Base-by-base conservation (phyloP, 2,329 filamentous ascomycete species). In the Daldinia sp. region DNA sequence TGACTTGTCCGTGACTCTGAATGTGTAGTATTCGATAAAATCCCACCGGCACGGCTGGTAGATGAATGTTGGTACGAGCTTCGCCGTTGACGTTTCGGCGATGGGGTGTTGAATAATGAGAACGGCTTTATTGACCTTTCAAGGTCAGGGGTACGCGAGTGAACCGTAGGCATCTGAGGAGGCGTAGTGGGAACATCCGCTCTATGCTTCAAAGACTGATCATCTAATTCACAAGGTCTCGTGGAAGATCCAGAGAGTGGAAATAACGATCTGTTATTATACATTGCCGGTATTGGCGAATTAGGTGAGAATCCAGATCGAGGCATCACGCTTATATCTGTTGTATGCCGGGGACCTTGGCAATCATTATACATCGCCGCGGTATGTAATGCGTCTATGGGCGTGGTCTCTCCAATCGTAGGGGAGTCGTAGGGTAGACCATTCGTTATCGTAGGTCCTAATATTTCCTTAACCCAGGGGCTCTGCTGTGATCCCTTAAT, bases 121-220 rank as follows among this genome's bases (percentile, higher is more conserved):
- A 86, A 86, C 0, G 83, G 79, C 63, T 82, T 84, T 67, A 85
- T 77, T 0, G 80, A 80, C 27, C 84, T 76, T 3, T 79, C 79
- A 11, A 81, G 78, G 50, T 85, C 81, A 4, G 82, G 80, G 0
- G 81, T 82, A 1, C 76, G 74, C 29, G 59, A 73, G 68, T 19
- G 74, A 70, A 15, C 66, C 72, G 27, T 70, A 68, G 1, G 71
- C 71, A 3, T 68, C 71, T n/a, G 73, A 72, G 29, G 75, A 72
- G 30, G 75, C 69, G 29, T 72, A 59, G 23, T 57, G 47, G 48
- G 69, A 41, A 41, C 17, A 25, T 32, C 21, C 35, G 32, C 34
- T 21, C 32, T 48, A 45, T 43, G 5, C 2, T 43, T 35, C 19
- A 39, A 37, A 15, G n/a, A 11, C 25, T 8, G 47, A 45, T 43